Percentiles rank a stretch among this genome's conserved stretches.
These are phyloP conservation scores for Cyclotella choctawhatcheeana DNA, from an alignment of 108 stramenopile species.

Conservation along the genomic window DNA sequence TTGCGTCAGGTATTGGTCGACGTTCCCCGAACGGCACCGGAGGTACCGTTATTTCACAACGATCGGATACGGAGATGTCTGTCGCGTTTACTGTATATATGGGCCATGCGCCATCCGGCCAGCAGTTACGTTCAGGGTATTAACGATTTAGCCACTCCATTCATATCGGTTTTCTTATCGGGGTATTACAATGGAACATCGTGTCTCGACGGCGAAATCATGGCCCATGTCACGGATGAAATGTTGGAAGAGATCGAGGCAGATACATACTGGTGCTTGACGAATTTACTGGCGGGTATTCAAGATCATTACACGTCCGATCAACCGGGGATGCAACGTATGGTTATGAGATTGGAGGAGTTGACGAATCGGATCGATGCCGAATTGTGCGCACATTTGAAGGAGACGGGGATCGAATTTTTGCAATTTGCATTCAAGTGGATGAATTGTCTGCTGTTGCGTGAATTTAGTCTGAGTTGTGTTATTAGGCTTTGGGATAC, in stretches of 20 bases:
- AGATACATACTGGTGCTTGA: constrained; percentile 98
- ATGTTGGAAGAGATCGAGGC: constrained; percentile 89
- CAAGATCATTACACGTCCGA: constrained; percentile 98
- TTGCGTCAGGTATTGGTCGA: constrained; percentile 97
- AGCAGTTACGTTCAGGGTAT: constrained; percentile 98
- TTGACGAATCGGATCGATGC: constrained; percentile 93
- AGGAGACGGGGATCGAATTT: constrained; percentile 81
- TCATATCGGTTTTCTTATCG: constrained; percentile 90
- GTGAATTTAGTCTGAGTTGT: constrained; percentile 88
- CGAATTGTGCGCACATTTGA: constrained; percentile 82
- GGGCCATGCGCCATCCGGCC: constrained; percentile 98
- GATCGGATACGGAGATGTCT: constrained; percentile 83
- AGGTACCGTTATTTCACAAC: constrained; percentile 92
- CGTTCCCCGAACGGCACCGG: constrained; percentile 95
- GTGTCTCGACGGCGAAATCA: constrained; percentile 63
- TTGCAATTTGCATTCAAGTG: constrained; percentile 98
- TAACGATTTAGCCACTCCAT: constrained; percentile 95
- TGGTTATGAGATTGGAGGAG: constrained; percentile 94
- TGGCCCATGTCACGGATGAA: constrained; percentile 67
- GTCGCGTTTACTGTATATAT: constrained; percentile 92
- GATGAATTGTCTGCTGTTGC: constrained; percentile 98
- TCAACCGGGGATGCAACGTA: constrained; percentile 98
- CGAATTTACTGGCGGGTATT: constrained; percentile 94
- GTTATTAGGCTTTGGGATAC: constrained; percentile 95
- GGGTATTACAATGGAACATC: constrained; percentile 61